These are phyloP conservation scores for Athelia psychrophila DNA, from an alignment of 1,284 basidiomycete genomes.

Conservation along the genomic window DNA sequence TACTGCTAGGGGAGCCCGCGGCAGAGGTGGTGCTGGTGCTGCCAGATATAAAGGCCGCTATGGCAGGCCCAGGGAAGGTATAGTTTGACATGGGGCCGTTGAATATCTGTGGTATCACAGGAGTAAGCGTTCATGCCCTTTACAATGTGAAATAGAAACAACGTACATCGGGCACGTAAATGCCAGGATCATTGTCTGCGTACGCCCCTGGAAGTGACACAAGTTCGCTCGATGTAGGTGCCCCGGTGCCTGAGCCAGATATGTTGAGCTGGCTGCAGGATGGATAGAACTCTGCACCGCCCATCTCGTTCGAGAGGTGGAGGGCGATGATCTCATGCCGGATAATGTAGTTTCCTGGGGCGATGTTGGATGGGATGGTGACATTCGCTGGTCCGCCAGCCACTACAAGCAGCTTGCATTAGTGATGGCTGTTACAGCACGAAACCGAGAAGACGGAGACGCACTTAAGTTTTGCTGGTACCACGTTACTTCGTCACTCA, in stretches of 20 bases:
- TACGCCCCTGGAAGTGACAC: slow-evolving; percentile 67
- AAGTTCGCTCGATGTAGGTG: slow-evolving; percentile 38
- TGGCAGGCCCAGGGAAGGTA: slow-evolving; percentile 35
- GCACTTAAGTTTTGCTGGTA: not conserved
- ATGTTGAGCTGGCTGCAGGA: slow-evolving; percentile 64
- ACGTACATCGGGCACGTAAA: slow-evolving; percentile 45
- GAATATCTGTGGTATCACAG: slow-evolving; percentile 28
- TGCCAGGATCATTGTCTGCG: slow-evolving; percentile 56
- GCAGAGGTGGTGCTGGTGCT: no score
- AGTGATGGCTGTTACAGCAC: not conserved
- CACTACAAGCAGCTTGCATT: slow-evolving; percentile 21
- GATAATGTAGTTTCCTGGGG: slow-evolving; percentile 64
- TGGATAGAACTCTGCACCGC: slow-evolving; percentile 72
- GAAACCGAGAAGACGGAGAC: not conserved
- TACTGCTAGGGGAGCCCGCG: no score
- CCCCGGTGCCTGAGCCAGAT: slow-evolving; percentile 46
- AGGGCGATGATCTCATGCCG: slow-evolving; percentile 74
- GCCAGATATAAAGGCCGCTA: slow-evolving; percentile 23
- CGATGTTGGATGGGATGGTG: slow-evolving; percentile 52
- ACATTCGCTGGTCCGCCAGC: slow-evolving; percentile 36
- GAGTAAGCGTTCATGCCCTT: not conserved
- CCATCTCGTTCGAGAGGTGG: slow-evolving; percentile 46
- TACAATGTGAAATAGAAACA: not conserved
- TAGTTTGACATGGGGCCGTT: slow-evolving; percentile 27
- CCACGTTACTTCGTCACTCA: slow-evolving; percentile 1